These are phyloP conservation scores for Monilinia fructicola DNA, from an alignment of 2,329 filamentous ascomycete genomes.

Conservation along the genomic window DNA sequence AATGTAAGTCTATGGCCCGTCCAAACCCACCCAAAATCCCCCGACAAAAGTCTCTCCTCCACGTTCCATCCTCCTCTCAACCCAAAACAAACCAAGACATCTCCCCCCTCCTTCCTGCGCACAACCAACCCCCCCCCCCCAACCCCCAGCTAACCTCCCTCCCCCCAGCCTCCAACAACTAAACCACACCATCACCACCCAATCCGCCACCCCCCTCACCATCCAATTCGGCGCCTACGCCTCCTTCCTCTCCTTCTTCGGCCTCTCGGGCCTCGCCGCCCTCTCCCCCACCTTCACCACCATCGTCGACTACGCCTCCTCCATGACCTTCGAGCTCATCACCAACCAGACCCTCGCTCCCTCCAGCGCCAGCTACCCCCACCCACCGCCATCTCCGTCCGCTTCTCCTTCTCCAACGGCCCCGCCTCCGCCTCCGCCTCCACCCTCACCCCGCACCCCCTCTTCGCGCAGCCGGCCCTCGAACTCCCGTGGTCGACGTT, in stretches of 20 bases:
- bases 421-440: slow-evolving; percentile 51
- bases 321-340: slow-evolving; percentile 75
- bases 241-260: slow-evolving; percentile 63
- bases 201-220: slow-evolving; percentile 48
- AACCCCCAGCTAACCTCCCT: not conserved
- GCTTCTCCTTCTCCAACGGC: slow-evolving; percentile 63
- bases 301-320: slow-evolving; percentile 79
- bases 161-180: slow-evolving; percentile 47
- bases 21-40: not conserved
- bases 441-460: slow-evolving; percentile 50
- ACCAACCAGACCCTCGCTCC: slow-evolving; percentile 53
- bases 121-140: not conserved
- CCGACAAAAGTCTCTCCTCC: slow-evolving; percentile 14
- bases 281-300: slow-evolving; percentile 66
- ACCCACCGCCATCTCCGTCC: slow-evolving; percentile 52
- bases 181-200: slow-evolving; percentile 50
- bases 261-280: slow-evolving; percentile 52
- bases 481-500: slow-evolving; percentile 70
- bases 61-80: not conserved
- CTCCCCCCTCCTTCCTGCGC: not conserved
- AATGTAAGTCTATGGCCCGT: slow-evolving; percentile 40
- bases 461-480: slow-evolving; percentile 58
- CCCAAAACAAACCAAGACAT: not conserved
- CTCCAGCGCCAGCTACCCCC: slow-evolving; percentile 49
- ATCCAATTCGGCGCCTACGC: slow-evolving; percentile 62